These are phyloP conservation scores for Hysterangium stoloniferum DNA, from an alignment of 768 basidiomycete genomes.

Conservation along the genomic window DNA sequence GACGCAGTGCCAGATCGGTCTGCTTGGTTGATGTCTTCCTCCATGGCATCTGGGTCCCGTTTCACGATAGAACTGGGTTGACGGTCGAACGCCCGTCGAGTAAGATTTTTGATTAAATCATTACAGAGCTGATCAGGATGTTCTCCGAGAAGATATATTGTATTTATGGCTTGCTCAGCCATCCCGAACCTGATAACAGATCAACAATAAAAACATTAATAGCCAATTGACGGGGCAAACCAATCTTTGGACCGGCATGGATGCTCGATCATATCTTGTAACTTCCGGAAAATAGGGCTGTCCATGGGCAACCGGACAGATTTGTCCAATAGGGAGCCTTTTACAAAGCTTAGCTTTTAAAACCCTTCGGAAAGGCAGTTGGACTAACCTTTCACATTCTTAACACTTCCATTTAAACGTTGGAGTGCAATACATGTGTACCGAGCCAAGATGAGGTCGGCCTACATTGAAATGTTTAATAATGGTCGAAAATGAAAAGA, in stretches of 20 bases:
- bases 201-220: not conserved
- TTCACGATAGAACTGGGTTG: conserved; percentile 23
- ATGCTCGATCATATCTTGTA: conserved; percentile 73
- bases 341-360: not conserved
- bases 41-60: conserved; percentile 44
- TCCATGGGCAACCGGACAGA: conserved; percentile 83
- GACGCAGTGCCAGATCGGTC: conserved; percentile 17
- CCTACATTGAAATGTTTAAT: conserved; percentile 34
- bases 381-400: conserved; percentile 85
- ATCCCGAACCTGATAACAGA: conserved; percentile 56
- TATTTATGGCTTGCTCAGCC: conserved; percentile 95
- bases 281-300: conserved; percentile 72
- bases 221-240: conserved; percentile 26
- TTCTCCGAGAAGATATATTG: conserved; percentile 89
- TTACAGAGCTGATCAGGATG: conserved; percentile 84
- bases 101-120: conserved; percentile 75
- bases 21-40: conserved; percentile 39
- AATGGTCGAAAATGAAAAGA: not conserved
- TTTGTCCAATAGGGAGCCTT: conserved; percentile 84
- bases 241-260: conserved; percentile 84
- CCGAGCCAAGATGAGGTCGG: conserved; percentile 81
- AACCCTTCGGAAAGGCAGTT: not conserved
- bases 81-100: conserved; percentile 54
- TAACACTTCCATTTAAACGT: conserved; percentile 86
- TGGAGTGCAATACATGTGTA: conserved; percentile 94